These are phyloP conservation scores for Coemansia sp. DNA, from an alignment of 192 early-diverging fungal species.

Conservation along the genomic window DNA sequence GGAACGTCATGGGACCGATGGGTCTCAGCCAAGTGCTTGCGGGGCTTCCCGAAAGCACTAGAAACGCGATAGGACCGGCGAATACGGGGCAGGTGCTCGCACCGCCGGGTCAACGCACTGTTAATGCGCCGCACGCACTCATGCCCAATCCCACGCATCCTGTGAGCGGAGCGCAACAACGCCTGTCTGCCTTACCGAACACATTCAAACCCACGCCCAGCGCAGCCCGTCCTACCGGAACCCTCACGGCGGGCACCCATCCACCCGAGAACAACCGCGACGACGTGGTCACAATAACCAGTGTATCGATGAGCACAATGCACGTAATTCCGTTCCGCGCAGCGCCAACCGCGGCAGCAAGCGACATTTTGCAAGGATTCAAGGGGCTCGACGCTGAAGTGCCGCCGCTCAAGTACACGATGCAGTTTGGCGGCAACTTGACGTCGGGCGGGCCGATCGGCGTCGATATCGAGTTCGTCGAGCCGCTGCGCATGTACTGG, in stretches of 20 bases:
- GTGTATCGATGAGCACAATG: conserved; percentile 10
- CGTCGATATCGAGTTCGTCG: conserved; percentile 41
- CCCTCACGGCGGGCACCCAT: too few species aligned
- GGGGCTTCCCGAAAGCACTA: too few species aligned
- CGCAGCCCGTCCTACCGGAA: neutral
- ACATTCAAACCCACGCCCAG: too few species aligned
- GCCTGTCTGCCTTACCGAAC: too few species aligned
- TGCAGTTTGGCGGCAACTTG: conserved; percentile 36
- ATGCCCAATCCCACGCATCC: too few species aligned
- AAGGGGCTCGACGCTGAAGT: conserved; percentile 16
- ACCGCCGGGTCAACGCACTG: too few species aligned
- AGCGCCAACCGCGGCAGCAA: neutral
- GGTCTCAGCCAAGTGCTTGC: neutral
- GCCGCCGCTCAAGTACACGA: conserved; percentile 13
- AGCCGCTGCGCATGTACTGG: conserved; percentile 42
- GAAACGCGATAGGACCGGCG: too few species aligned
- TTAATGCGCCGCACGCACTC: too few species aligned
- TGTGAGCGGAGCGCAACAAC: too few species aligned
- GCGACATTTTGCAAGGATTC: neutral
- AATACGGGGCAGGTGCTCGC: too few species aligned
- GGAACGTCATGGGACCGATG: neutral
- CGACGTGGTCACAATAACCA: conserved; percentile 15
- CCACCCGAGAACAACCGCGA: neutral
- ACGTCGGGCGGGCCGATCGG: conserved; percentile 43
- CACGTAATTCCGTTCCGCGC: conserved; percentile 4